Base-by-base conservation (phyloP, 1,284 basidiomycete species). In the Xanthoconium separans region DNA sequence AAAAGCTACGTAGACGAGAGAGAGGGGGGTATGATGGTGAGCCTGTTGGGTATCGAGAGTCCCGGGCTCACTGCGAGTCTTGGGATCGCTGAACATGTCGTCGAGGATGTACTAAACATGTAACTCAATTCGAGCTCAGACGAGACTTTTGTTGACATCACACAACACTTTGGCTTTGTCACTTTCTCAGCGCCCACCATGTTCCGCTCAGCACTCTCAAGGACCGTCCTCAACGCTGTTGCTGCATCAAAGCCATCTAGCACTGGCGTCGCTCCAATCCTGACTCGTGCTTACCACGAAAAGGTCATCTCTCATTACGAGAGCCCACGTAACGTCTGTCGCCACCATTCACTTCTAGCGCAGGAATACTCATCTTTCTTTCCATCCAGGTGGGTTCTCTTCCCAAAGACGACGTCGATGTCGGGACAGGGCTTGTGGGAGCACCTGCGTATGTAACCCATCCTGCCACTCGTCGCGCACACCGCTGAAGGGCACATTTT, bases 381-480 rank as follows among this genome's bases (percentile, higher is more conserved):
- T 63, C 60, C 47, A 44, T 62, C 15, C 66, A 97, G 93, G 95
- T 98, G 49, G 96, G 96, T 57, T 97, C 94, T 50, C 83, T 99
- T 65, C 89, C 91, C 66, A 98, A 98, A 78, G 84, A 81, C 62
- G 95, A 98, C 70, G 63, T 80, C 37, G 87, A 97, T 72, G 95
- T 99, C 55, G 97, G 97, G 39, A 98, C 96, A 56, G 97, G 97
- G 46, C 89, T 99, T 50, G 97, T 99, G 47, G 97, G 97, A 54
- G 97, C 97, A 53, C 96, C 96, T 71, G 95, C 93, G 80, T 97
- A 81, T 69, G 94, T 88, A n/a, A 12, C 47, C 43, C 53, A 40
- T 40, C 27, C 42, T 48, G 45, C 18, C 36, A 18, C 44, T 54
- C 43, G 50, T 44, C 34, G 29, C 50, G 44, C 34, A 44, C 4